These are phyloP conservation scores for Vanderwaltozyma tropicalis DNA, from an alignment of 805 yeast genomes.

Conservation along the genomic window DNA sequence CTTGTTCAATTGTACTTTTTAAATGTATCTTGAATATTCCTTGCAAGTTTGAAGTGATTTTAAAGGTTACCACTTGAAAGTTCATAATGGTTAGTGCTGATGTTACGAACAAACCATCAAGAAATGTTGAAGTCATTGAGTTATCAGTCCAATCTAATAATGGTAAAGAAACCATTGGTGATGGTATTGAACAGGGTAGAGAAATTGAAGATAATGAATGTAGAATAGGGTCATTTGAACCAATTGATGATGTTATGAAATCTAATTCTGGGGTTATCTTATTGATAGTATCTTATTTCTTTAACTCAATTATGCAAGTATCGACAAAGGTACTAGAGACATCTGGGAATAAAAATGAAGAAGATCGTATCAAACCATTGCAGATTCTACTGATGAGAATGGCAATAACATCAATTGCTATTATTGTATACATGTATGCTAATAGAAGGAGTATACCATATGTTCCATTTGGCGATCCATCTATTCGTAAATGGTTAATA, in stretches of 20 bases:
- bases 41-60: no score
- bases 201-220: neutral
- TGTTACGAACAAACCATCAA: no score
- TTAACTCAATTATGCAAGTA: conserved; percentile 67
- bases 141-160: no score
- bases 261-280: conserved; percentile 44
- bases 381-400: conserved; percentile 73
- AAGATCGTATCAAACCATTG: conserved; percentile 56
- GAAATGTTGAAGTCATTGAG: no score
- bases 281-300: conserved; percentile 53
- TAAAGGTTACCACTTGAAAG: no score
- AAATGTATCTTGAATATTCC: no score
- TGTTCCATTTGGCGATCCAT: conserved; percentile 62
- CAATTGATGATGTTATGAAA: no score
- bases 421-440: conserved; percentile 44
- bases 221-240: no score
- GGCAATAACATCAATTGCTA: conserved; percentile 55
- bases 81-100: no score
- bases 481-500: conserved; percentile 42
- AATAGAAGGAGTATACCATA: conserved; percentile 37
- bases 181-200: neutral
- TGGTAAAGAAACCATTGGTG: no score
- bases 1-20: no score
- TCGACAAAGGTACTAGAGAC: conserved; percentile 67
- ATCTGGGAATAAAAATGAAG: conserved; percentile 39